Conservation (phyloP, 2,329 filamentous ascomycete species). For the Xylaria digitata region DNA sequence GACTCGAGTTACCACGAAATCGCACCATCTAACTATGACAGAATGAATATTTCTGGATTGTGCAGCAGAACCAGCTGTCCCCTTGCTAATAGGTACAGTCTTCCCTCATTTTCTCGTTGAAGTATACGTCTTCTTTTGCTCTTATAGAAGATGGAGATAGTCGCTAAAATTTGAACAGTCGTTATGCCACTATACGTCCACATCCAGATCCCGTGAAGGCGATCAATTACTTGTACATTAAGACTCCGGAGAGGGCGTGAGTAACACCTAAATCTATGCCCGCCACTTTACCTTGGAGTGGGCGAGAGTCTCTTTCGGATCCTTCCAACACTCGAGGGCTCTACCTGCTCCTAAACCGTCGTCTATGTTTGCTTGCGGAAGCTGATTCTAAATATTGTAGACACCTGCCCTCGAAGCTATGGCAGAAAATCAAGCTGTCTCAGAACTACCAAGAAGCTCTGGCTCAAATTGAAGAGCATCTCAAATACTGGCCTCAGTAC, state of each 20-base stretch:
- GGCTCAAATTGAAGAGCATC: slow-evolving; percentile 83
- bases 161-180: slow-evolving; percentile 29
- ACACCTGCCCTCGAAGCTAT: slow-evolving; percentile 89
- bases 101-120: background rate
- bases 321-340: too few relatives aligned
- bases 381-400: slow-evolving; percentile 61
- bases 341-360: background rate
- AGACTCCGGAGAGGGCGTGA: slow-evolving; percentile 75
- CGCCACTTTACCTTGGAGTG: background rate
- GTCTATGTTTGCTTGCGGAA: slow-evolving; percentile 15
- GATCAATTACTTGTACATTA: slow-evolving; percentile 94
- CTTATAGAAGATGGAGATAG: background rate
- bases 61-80: slow-evolving; percentile 68
- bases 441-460: slow-evolving; percentile 92
- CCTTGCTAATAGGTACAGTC: slow-evolving; percentile 47
- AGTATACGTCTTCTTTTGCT: background rate
- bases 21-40: slow-evolving; percentile 20
- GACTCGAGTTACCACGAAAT: background rate
- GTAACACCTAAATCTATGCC: slow-evolving; percentile 11
- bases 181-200: slow-evolving; percentile 39
- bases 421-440: slow-evolving; percentile 91
- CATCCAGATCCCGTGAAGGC: slow-evolving; percentile 72
- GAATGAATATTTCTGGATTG: slow-evolving; percentile 75
- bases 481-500: slow-evolving; percentile 96
- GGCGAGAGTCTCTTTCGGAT: background rate